Percentiles rank a stretch among this genome's conserved stretches.
Evolutionary conservation across 2,329 filamentous ascomycete genomes (phyloP).

Genomic region (Calonectria leucothoes): DNA sequence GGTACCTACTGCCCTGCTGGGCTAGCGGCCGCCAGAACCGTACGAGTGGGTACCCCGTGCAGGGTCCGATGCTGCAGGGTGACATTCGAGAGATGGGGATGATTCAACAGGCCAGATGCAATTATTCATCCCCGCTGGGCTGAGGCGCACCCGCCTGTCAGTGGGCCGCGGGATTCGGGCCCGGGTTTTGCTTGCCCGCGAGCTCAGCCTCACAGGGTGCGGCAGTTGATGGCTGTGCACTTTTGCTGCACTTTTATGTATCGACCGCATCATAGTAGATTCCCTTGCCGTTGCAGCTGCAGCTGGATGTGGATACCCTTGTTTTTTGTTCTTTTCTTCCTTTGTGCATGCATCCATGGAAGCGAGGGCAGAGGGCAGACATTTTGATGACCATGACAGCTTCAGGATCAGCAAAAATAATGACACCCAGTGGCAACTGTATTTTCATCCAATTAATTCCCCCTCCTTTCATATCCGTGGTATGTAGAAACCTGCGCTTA

Average conservation of each 20-base stretch:
- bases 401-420: neutral
- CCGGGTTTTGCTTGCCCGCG: neutral
- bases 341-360: neutral
- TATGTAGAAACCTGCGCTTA: neutral
- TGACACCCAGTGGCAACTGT: too few species aligned
- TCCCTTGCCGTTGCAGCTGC: neutral
- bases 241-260: neutral
- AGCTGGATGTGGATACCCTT: neutral
- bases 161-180: neutral
- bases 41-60: neutral
- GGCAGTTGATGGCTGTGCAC: constrained; percentile 14
- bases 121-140: neutral
- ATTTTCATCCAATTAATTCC: too few species aligned
- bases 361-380: neutral
- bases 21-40: neutral
- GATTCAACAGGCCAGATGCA: neutral
- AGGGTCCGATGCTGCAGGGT: neutral
- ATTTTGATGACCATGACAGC: neutral
- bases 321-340: neutral
- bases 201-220: constrained; percentile 13
- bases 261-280: neutral
- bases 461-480: neutral
- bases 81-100: neutral
- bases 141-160: neutral
- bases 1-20: neutral